Base-by-base conservation (phyloP, 371 early-diverging fungal genomes). In the Mucor ambiguus region DNA sequence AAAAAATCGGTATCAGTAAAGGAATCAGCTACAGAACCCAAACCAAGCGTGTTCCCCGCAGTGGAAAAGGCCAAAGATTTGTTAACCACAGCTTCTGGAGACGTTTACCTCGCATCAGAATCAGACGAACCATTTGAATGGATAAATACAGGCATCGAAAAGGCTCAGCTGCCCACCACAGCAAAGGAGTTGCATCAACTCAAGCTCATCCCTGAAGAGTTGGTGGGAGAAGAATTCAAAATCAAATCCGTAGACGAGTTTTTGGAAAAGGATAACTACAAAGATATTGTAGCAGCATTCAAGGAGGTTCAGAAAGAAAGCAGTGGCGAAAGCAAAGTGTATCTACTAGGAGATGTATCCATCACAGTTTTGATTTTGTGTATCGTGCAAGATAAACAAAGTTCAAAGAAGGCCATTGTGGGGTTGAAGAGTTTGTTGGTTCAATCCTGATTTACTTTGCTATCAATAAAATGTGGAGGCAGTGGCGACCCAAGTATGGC, bases 121-220 rank as follows among this genome's bases (percentile, higher is more conserved):
- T 66, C 72, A 10, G 72, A 72, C 41, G 72, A 66, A 43, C 43
- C 64, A 11, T 72, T 72, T 44, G 65, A 61, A 24, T 67, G 61
- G 63, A 62, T 72, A n/a, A 64, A 68, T 35, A 57, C 63, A 28
- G 20, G 2, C 7, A 63, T 29, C 35, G 22, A 46, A 18, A 18
- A 30, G 2, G 32, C 52, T 3, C 22, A 55, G 12, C 48, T 65
- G 14, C 65, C 72, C 14, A 54, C 58, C 9, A 55, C 64, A 6
- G 46, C 37, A 18, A 22, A 68, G 2, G 72, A 68, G 16, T n/a
- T 72, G 9, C 26, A 44, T 3, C 43, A 61, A 35, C 48, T 64
- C 26, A 65, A 59, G 11, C 54, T 72, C 12, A 26, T 71, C 3
- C 26, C 60, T 10, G 41, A 64, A 28, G 55, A 61, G 16, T 30